phyloP scores from a whole-genome alignment of 441 rosid genomes.

The Arabidopsis lyrata region DNA sequence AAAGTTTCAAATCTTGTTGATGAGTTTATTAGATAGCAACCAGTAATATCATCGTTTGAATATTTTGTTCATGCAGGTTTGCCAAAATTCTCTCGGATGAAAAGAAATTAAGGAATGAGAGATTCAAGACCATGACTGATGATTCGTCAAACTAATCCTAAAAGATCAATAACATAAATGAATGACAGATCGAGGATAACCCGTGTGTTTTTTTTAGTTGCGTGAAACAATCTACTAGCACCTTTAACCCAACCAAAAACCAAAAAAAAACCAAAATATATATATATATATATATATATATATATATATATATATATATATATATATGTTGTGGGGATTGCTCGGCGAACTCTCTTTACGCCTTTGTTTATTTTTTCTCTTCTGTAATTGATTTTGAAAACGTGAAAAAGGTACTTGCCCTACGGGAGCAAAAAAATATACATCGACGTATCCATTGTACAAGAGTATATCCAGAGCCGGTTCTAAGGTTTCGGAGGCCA shows the following conservation, averaged over 20 bases:
- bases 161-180: not conserved
- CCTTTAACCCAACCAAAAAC: not conserved
- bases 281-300: no score
- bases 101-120: not conserved
- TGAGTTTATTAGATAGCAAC: no score
- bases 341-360: not conserved
- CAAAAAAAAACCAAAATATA: not conserved
- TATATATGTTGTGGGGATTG: no score
- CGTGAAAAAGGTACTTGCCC: not conserved
- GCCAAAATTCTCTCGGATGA: not conserved
- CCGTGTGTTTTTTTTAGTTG: no score
- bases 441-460: not conserved
- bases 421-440: not conserved
- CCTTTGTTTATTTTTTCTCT: not conserved
- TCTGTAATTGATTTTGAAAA: not conserved
- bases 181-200: no score
- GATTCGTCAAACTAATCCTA: not conserved
- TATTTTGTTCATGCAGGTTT: conserved; percentile 5
- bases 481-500: no score
- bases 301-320: no score
- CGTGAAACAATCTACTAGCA: no score
- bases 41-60: not conserved
- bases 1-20: not conserved
- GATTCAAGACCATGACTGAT: not conserved
- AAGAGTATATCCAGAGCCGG: no score